Percentiles rank a stretch among this genome's conserved stretches.
phyloP scores from a whole-genome alignment of 306 rosid species.

The Arachis hypogaea region DNA sequence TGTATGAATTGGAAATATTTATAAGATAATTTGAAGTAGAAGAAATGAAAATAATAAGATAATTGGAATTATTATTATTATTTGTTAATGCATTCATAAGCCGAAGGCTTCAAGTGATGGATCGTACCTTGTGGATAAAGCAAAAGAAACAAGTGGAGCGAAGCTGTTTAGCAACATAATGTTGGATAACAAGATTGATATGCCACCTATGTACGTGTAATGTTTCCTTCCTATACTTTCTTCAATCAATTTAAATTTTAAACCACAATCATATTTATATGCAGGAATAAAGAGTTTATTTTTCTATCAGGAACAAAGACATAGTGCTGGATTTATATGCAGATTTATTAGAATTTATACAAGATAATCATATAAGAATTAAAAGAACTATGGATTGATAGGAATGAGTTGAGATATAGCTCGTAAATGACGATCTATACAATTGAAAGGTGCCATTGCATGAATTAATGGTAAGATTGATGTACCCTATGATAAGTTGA shows the following conservation, averaged over 20 bases:
- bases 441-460: constrained; percentile 67
- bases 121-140: constrained; percentile 66
- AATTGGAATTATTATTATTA: not conserved
- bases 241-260: too few relatives aligned
- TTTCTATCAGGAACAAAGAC: too few relatives aligned
- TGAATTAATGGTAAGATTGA: constrained; percentile 77
- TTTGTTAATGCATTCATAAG: constrained; percentile 39
- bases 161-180: constrained; percentile 84
- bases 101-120: constrained; percentile 73
- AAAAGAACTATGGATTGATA: too few relatives aligned
- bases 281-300: too few relatives aligned
- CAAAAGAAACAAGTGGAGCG: constrained; percentile 70
- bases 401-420: too few relatives aligned
- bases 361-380: too few relatives aligned
- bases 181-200: constrained; percentile 81
- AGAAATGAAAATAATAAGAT: not conserved
- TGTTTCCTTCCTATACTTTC: not conserved
- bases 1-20: too few relatives aligned
- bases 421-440: too few relatives aligned
- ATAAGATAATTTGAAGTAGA: not conserved
- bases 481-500: not conserved
- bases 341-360: too few relatives aligned
- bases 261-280: too few relatives aligned
- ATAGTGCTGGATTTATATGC: too few relatives aligned
- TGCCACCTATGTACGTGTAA: constrained; percentile 85